Base-by-base conservation (phyloP, 768 basidiomycete species). In the Russula sp. region DNA sequence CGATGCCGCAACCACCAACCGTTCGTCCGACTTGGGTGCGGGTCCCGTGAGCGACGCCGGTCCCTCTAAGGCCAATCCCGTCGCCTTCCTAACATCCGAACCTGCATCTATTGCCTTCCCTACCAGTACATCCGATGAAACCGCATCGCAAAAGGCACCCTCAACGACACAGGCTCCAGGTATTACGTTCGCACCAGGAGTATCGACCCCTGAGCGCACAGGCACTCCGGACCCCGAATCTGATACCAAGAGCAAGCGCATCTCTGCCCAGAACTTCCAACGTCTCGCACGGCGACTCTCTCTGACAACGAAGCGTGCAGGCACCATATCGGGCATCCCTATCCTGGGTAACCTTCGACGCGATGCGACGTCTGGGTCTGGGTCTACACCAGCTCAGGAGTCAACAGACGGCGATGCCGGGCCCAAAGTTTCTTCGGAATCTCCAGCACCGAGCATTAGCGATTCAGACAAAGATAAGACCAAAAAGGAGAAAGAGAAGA, bases 231-330 rank as follows among this genome's bases (percentile, higher is more conserved):
- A 91, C 70, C 80, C 80, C 1, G 89, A 88, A 3, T 72, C 81
- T n/a, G 90, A 90, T 70, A 84, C 84, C 38, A 91, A 90, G 77
- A 80, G 90, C 65, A 90, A 88, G 72, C 83, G 89, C 22, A 90
- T 89, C 63, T 86, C 89, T 10, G 88, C 89, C 30, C 91, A 94
- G 73, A 92, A 92, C 71, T 90, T 94, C 79, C 89, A 91, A 73
- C 82, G 89, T 20, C 72, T 93, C 42, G 91, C 90, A 18, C 79
- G 89, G 64, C 79, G 84, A 66, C 86, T 93, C 61, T 91, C 90
- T 11, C 74, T 89, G 50, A 81, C 79, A 32, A 81, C 85, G 0
- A 80, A 82, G 52, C 82, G 86, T 30, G 81, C 83, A 66, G 82
- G 70, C 20, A 71, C 71, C n/a, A 40, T 52, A 40, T 69, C 82